Conservation (phyloP, 2,329 filamentous ascomycete genomes). For the Emergomyces pasteurianus region DNA sequence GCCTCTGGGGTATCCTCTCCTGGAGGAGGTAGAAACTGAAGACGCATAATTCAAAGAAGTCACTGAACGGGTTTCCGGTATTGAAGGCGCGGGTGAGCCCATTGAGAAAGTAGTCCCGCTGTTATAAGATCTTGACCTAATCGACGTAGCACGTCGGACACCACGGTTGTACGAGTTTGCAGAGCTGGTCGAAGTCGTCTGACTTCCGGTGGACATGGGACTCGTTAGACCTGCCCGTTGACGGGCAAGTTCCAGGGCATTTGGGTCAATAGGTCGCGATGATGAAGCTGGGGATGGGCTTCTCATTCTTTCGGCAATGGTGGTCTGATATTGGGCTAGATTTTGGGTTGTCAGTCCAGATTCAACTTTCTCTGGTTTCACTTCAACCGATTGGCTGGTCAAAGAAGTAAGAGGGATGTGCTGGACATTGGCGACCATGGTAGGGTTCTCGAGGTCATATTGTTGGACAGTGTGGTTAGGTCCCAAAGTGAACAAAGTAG, state of each 20-base stretch:
- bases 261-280: conserved; percentile 60
- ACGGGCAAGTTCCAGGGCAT: conserved; percentile 49
- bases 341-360: conserved; percentile 5
- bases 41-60: conserved; percentile 34
- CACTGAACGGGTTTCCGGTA: conserved; percentile 23
- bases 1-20: conserved; percentile 27
- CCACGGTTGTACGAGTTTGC: conserved; percentile 30
- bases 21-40: conserved; percentile 37
- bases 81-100: conserved; percentile 21
- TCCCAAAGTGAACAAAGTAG: conserved; percentile 83
- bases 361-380: conserved; percentile 17
- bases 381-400: conserved; percentile 61
- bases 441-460: conserved; percentile 78
- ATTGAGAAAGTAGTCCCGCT: conserved; percentile 37
- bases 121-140: conserved; percentile 26
- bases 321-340: conserved; percentile 16
- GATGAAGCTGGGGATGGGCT: conserved; percentile 47
- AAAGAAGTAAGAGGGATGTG: conserved; percentile 69
- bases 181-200: conserved; percentile 47
- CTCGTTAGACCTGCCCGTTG: conserved; percentile 55
- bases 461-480: conserved; percentile 85
- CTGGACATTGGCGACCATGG: conserved; percentile 77
- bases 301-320: conserved; percentile 61
- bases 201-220: conserved; percentile 50
- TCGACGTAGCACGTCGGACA: conserved; percentile 26